Percentiles rank a stretch among this genome's conserved stretches.
phyloP scores from a whole-genome alignment of 257 asterid genomes.

The Solanum arcanum region DNA sequence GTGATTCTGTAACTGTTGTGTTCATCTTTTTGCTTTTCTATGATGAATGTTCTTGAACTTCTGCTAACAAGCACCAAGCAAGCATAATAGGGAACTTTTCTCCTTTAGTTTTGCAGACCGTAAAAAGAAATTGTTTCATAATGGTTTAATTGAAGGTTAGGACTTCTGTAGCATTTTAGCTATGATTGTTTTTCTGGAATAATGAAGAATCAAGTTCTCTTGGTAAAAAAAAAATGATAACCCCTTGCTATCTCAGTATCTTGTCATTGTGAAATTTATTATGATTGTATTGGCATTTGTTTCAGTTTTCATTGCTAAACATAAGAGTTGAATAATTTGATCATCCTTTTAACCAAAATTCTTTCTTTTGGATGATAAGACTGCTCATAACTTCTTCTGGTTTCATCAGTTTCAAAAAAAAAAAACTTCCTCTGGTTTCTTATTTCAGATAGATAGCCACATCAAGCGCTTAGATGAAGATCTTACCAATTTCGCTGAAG shows the following conservation, averaged over 20 bases:
- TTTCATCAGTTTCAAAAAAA: not conserved
- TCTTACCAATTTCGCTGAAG: conserved; percentile 82
- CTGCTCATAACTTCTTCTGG: conserved; percentile 2
- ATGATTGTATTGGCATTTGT: not conserved
- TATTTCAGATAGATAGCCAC: conserved; percentile 87
- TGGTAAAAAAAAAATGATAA: not conserved
- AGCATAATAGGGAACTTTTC: not conserved
- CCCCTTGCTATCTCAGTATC: not conserved
- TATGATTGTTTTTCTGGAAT: not conserved
- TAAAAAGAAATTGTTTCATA: not conserved
- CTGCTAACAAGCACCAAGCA: not conserved
- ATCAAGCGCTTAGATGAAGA: conserved; percentile 92
- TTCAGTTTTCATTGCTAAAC: not conserved
- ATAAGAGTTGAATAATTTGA: not conserved
- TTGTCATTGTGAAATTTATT: not conserved
- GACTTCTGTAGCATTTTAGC: not conserved
- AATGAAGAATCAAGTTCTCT: not conserved
- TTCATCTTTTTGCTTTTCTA: not conserved
- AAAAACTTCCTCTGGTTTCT: conserved; percentile 3
- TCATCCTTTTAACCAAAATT: not conserved
- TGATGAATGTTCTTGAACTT: not conserved
- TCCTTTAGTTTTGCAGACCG: not conserved
- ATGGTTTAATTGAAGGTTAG: not conserved
- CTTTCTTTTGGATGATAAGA: not conserved
- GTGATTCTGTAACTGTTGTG: not conserved